phyloP scores from a whole-genome alignment of 1,284 basidiomycete species.

The Trichosporon coremiiforme region DNA sequence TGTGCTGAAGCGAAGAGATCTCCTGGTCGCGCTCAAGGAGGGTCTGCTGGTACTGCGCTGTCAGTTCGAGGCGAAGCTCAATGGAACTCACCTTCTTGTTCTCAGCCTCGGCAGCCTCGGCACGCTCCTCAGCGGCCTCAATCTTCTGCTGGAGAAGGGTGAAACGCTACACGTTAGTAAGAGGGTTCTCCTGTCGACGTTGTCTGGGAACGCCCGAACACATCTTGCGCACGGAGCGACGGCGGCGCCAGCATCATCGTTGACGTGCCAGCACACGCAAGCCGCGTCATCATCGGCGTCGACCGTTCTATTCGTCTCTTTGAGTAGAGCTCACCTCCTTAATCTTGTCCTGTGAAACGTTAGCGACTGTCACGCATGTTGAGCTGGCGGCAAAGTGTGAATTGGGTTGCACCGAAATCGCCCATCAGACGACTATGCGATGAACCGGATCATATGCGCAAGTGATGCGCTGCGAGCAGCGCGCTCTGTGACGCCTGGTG shows the following conservation, averaged over 20 bases:
- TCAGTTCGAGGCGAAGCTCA: not conserved
- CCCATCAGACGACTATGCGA: not conserved
- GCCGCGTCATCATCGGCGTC: not conserved
- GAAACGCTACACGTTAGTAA: slow-evolving; percentile 59
- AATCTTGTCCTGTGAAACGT: slow-evolving; percentile 59
- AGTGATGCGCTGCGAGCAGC: not conserved
- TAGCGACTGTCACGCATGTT: not conserved
- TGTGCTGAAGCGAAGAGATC: slow-evolving; percentile 79
- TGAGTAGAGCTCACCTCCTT: slow-evolving; percentile 57
- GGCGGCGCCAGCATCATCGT: not conserved
- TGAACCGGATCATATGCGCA: not conserved
- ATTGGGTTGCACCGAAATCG: not conserved
- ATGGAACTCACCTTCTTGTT: slow-evolving; percentile 65
- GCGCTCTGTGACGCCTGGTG: not conserved
- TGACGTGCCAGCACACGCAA: not conserved
- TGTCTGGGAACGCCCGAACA: not conserved
- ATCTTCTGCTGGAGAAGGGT: slow-evolving; percentile 78
- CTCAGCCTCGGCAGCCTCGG: slow-evolving; percentile 79
- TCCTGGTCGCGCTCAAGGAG: slow-evolving; percentile 86
- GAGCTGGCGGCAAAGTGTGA: not conserved
- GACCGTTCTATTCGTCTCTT: not conserved
- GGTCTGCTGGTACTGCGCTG: slow-evolving; percentile 65
- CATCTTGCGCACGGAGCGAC: not conserved
- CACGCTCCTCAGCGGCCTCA: slow-evolving; percentile 74
- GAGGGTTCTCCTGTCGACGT: slow-evolving; percentile 42